Evolutionary conservation across 2,329 filamentous ascomycete species (phyloP).

Genomic region (Biscogniauxia sp.): DNA sequence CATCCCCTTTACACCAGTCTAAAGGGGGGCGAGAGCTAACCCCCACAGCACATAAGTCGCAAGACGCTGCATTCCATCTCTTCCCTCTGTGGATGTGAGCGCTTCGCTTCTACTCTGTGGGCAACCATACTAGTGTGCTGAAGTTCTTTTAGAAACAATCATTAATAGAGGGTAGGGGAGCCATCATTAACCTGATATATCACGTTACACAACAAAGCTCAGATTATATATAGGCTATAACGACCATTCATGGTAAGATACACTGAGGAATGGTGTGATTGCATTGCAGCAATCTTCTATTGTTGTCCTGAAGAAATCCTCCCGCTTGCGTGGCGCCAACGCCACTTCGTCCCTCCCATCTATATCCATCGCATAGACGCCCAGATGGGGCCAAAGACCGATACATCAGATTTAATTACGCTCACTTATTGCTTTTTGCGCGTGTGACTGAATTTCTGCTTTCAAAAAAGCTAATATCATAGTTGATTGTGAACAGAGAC

Average conservation of each 20-base stretch:
- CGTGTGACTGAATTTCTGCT: not conserved
- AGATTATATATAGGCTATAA: not conserved
- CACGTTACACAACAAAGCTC: not conserved
- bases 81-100: no score
- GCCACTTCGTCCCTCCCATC: not conserved
- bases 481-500: not conserved
- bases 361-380: not conserved
- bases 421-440: not conserved
- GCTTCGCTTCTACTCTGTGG: no score
- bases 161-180: not conserved
- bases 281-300: not conserved
- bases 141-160: not conserved
- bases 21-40: not conserved
- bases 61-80: not conserved
- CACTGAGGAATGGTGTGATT: no score
- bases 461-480: not conserved
- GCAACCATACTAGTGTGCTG: no score
- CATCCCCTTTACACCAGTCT: not conserved
- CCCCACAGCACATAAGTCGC: not conserved
- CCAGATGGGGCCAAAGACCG: no score
- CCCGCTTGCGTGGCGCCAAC: not conserved
- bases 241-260: no score
- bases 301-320: not conserved
- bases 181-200: not conserved
- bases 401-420: not conserved